A percentile compares a stretch with the other conserved stretches of the same genome.
Evolutionary conservation across 805 yeast genomes (phyloP).

Genomic region (Sugiyamaella americana): DNA sequence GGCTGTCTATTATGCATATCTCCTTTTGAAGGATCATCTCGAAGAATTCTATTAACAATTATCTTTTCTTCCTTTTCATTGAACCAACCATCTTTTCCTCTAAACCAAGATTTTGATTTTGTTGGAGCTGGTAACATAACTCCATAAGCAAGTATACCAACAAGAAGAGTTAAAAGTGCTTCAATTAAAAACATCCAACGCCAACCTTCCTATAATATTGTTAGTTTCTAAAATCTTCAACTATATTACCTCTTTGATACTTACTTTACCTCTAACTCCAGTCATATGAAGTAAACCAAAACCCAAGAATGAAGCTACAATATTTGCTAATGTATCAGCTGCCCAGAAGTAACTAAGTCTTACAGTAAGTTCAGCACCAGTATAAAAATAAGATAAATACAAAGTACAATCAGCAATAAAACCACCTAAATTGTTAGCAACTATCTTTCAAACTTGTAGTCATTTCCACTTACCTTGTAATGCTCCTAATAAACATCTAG

Average conservation of each 20-base stretch:
- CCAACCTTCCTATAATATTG: no score
- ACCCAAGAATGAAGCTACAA: constrained; percentile 40
- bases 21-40: constrained; percentile 61
- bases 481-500: constrained; percentile 46
- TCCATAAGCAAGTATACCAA: constrained; percentile 44
- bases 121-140: constrained; percentile 53
- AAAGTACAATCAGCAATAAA: constrained; percentile 54
- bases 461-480: constrained; percentile 44
- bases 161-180: constrained; percentile 47
- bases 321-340: constrained; percentile 41
- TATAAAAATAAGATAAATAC: constrained; percentile 60
- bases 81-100: constrained; percentile 47
- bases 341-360: constrained; percentile 54
- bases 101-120: constrained; percentile 42
- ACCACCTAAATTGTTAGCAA: constrained; percentile 38
- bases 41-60: constrained; percentile 50
- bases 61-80: constrained; percentile 53
- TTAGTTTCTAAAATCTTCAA: no score
- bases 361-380: constrained; percentile 46
- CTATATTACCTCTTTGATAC: constrained; percentile 25
- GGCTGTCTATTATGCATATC: constrained; percentile 60
- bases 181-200: constrained; percentile 59
- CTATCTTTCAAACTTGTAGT: no score
- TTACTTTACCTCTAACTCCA: constrained; percentile 34
- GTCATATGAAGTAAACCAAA: constrained; percentile 48